phyloP scores from a whole-genome alignment of 2,329 filamentous ascomycete genomes.

The Cladobotryum protrusum region DNA sequence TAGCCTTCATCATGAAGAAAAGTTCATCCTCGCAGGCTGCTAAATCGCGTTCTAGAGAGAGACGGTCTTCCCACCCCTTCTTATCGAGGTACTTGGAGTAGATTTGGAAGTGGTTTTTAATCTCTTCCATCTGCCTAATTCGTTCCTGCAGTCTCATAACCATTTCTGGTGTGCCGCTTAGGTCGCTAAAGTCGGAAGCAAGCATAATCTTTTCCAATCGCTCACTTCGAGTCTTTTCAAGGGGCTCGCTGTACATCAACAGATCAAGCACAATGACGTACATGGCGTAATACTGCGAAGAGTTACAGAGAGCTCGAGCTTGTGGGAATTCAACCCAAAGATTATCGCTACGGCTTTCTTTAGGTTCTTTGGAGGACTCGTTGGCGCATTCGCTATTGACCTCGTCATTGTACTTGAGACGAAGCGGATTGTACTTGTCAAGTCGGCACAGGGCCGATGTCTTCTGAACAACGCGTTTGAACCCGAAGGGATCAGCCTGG shows the following conservation, averaged over 20 bases:
- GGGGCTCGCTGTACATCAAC: slow-evolving; percentile 88
- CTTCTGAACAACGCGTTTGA: slow-evolving; percentile 92
- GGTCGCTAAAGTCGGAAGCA: slow-evolving; percentile 95
- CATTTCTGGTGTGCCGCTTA: slow-evolving; percentile 88
- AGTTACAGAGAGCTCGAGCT: slow-evolving; percentile 91
- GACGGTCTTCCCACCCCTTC: slow-evolving; percentile 83
- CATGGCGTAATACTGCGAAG: slow-evolving; percentile 92
- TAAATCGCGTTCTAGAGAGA: slow-evolving; percentile 84
- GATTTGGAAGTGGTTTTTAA: slow-evolving; percentile 93
- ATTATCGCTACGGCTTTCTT: slow-evolving; percentile 84
- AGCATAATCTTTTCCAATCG: slow-evolving; percentile 97
- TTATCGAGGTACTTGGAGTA: slow-evolving; percentile 82
- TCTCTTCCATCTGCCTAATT: slow-evolving; percentile 88
- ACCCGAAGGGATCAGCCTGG: slow-evolving; percentile 88
- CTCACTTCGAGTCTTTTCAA: slow-evolving; percentile 96
- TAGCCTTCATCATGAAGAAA: slow-evolving; percentile 99
- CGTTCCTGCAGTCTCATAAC: slow-evolving; percentile 86
- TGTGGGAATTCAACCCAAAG: slow-evolving; percentile 96
- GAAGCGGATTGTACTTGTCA: slow-evolving; percentile 96
- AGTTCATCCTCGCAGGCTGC: slow-evolving; percentile 89
- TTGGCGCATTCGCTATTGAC: slow-evolving; percentile 58
- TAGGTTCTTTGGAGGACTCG: slow-evolving; percentile 45
- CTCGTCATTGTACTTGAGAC: slow-evolving; percentile 95
- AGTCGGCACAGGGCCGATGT: slow-evolving; percentile 92
- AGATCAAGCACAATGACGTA: slow-evolving; percentile 97